Evolutionary conservation across 2,329 filamentous ascomycete genomes (phyloP).

Genomic region (Xylariaceae sp.): DNA sequence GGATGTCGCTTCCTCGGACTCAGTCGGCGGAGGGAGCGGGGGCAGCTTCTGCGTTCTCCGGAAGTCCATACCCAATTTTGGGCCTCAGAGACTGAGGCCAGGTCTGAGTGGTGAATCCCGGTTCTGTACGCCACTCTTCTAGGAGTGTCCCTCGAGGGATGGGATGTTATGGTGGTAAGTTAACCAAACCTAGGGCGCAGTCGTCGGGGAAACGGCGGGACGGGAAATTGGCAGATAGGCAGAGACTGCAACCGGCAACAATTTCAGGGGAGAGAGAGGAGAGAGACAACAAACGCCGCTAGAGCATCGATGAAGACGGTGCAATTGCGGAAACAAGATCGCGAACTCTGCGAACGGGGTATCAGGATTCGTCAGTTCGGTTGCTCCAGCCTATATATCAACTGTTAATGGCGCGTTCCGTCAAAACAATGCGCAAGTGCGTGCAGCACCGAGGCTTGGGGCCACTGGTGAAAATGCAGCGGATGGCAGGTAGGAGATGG

Average conservation of each 20-base stretch:
- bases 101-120: constrained; percentile 20
- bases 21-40: constrained; percentile 73
- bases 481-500: background rate
- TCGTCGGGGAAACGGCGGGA: constrained; percentile 1
- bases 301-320: constrained; percentile 7
- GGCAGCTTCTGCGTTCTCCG: constrained; percentile 43
- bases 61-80: constrained; percentile 51
- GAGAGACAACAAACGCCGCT: background rate
- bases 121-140: constrained; percentile 14
- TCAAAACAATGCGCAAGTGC: constrained; percentile 3
- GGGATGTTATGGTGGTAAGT: background rate
- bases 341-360: constrained; percentile 1
- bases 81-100: constrained; percentile 20
- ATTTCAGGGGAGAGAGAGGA: constrained; percentile 1
- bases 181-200: constrained; percentile 3
- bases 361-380: constrained; percentile 10
- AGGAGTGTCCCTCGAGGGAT: constrained; percentile 8
- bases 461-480: constrained; percentile 11
- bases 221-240: constrained; percentile 1
- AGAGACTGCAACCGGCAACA: constrained; percentile 7
- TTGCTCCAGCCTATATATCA: background rate
- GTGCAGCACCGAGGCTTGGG: constrained; percentile 2
- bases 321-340: constrained; percentile 2
- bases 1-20: constrained; percentile 59
- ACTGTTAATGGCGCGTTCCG: background rate